These are phyloP conservation scores for Ascocoryne sarcoides DNA, from an alignment of 2,329 filamentous ascomycete genomes.

Conservation along the genomic window DNA sequence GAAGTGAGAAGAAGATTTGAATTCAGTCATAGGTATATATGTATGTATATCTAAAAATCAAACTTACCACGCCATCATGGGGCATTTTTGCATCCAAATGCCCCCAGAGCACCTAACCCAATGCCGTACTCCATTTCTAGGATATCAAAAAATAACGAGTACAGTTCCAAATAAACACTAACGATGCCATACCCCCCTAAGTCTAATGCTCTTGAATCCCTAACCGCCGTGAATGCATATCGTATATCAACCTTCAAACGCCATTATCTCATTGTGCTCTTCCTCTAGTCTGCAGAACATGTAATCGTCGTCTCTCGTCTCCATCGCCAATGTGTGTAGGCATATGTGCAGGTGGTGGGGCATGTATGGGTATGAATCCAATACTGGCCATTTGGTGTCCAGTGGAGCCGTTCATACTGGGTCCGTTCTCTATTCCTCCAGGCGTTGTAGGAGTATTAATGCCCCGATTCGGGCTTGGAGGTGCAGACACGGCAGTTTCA, in stretches of 20 bases:
- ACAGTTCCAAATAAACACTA: too few species aligned
- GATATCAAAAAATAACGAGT: too few species aligned
- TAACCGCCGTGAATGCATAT: too few species aligned
- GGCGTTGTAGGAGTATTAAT: constrained; percentile 12
- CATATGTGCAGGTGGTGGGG: constrained; percentile 12
- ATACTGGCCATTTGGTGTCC: constrained; percentile 14
- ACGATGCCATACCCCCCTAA: too few species aligned
- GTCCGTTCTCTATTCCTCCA: constrained; percentile 2
- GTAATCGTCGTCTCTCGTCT: constrained; percentile 23
- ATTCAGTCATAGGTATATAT: too few species aligned
- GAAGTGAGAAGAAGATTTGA: too few species aligned
- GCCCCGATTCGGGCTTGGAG: constrained; percentile 27
- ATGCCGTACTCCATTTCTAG: too few species aligned
- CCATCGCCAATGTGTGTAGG: constrained; percentile 12
- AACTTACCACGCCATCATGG: too few species aligned
- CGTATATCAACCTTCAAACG: not conserved
- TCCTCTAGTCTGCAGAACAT: constrained; percentile 21
- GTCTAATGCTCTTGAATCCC: too few species aligned
- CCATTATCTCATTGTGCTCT: constrained; percentile 10
- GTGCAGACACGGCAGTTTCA: constrained; percentile 47
- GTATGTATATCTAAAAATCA: too few species aligned
- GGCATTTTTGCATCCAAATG: too few species aligned
- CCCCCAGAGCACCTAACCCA: too few species aligned
- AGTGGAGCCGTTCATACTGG: constrained; percentile 13
- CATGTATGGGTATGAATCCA: constrained; percentile 24